Evolutionary conservation across 352 stramenopile genomes (phyloP), one percentile per base, ranked within the genome.

Genomic region (Pythium biforme): DNA sequence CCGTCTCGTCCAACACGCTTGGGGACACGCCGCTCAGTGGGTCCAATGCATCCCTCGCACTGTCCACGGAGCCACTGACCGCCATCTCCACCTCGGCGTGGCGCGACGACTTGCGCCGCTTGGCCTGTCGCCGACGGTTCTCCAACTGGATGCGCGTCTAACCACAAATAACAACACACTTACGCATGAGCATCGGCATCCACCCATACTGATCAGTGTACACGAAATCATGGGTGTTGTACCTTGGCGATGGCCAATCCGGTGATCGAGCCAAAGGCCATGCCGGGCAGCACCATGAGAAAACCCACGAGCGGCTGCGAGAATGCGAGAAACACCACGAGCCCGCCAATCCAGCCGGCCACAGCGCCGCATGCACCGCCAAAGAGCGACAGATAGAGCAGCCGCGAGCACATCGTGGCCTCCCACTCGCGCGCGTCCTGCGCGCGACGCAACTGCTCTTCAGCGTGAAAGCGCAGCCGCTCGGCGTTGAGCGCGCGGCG

Each of bases 401-500:
- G 60, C 19, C 75, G 77, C 4, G 39, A 74, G 43, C 66, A 76
- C 63, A 82, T 76, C 17, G 56, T 70, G 40, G 72, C 68, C 69
- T 82, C 73, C 77, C 79, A 89, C 19, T 76, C 74, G 55, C 74
- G 69, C 47, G 83, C 75, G 4, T 81, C 77, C 22, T 74, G 37
- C 31, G 72, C 64, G 26, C 71, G 68, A 8, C 73, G 69, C 53
- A 83, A 69, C 46, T 86, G 76, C 46, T 85, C 73, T 54, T 91
- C 77, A 10, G 81, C 78, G 55, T 88, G 79, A 56, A 89, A 64
- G 17, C 82, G 74, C 64, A 91, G 58, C 17, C 80, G 78, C 68
- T 91, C 82, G 23, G 82, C 79, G 29, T 74, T 88, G 15, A 89
- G 75, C 61, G 82, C 81, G n/a, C 82, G 78, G 4, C 82, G 76